Evolutionary conservation across 768 basidiomycete genomes (phyloP), one percentile per base, ranked within the genome.

Genomic region (Leucosporidium creatinivorum): DNA sequence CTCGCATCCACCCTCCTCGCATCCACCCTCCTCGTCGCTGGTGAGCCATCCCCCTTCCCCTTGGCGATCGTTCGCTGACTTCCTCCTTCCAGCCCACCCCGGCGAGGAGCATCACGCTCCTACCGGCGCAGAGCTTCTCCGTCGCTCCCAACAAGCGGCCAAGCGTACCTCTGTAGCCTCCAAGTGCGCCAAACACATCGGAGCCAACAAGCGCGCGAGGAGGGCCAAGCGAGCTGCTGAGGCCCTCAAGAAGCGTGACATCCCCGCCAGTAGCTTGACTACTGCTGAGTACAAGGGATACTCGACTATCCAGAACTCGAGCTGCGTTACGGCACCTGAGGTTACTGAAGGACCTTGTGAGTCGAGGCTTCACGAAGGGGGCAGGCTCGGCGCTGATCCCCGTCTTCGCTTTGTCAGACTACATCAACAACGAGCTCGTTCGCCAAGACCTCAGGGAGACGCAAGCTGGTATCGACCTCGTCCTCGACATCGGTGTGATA

Each of bases 401-500:
- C 28, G 31, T 79, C 39, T 70, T 26, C 26, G n/a, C 15, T 2
- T 23, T 30, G 7, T 26, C 28, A 54, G 52, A 54, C 52, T 54
- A 54, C 52, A 54, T 54, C 52, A 54, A 54, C 25, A 26, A 54
- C 12, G 52, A 54, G 52, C 13, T 21, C 23, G 19, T 48, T 15
- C 36, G 23, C 12, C 33, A 17, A 2, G 6, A 54, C 12, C 26
- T 44, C 12, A 17, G 18, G 7, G 25, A 8, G 51, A 13, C 47
- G 57, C 19, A 55, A 36, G 6, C 25, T 57, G 47, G 17, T 21
- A 23, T 51, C 13, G 48, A 10, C 31, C 25, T 59, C 57, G 75
- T 75, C 23, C 75, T 81, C 47, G 80, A 81, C 69, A 69, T 80
- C 56, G 79, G 79, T 12, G 72, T 80, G 55, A 76, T 80, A 39